These are phyloP conservation scores for Arthromyces matolae DNA, from an alignment of 768 basidiomycete genomes.

Conservation along the genomic window DNA sequence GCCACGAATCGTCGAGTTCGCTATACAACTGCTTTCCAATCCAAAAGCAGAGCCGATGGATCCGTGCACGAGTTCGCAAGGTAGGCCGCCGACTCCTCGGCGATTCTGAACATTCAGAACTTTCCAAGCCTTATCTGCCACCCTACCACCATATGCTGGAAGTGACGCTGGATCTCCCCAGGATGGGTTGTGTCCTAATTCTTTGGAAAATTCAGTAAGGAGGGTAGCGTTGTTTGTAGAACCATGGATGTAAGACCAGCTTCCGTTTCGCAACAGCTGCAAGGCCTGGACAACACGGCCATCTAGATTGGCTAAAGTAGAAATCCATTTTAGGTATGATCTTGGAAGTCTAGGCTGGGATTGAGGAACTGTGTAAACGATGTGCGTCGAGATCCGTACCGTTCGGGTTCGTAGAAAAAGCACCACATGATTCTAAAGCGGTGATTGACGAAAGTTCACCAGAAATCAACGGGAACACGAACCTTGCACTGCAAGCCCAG, in stretches of 20 bases:
- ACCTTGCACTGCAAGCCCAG: conserved; percentile 79
- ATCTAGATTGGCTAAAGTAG: conserved; percentile 66
- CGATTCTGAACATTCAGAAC: conserved; percentile 50
- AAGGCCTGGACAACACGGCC: conserved; percentile 51
- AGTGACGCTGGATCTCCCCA: conserved; percentile 63
- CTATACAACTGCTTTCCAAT: conserved; percentile 52
- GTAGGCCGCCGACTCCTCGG: conserved; percentile 60
- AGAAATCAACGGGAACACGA: conserved; percentile 11
- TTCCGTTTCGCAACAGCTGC: conserved; percentile 47
- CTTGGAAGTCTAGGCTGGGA: conserved; percentile 44
- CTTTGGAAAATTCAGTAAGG: conserved; percentile 42
- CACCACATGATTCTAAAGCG: conserved; percentile 80
- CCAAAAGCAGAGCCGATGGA: conserved; percentile 43
- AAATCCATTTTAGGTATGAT: conserved; percentile 78
- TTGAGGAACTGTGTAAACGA: not conserved
- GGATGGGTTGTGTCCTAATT: conserved; percentile 53
- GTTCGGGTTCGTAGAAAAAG: conserved; percentile 73
- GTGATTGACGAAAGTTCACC: conserved; percentile 7
- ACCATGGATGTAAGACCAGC: conserved; percentile 57
- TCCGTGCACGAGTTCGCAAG: conserved; percentile 73
- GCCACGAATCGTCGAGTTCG: conserved; percentile 54
- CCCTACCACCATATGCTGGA: conserved; percentile 58
- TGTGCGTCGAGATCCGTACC: conserved; percentile 34
- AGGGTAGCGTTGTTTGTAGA: conserved; percentile 37
- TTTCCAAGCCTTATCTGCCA: conserved; percentile 54